Conservation (phyloP, 257 asterid species). For the Gentiana macrophylla region DNA sequence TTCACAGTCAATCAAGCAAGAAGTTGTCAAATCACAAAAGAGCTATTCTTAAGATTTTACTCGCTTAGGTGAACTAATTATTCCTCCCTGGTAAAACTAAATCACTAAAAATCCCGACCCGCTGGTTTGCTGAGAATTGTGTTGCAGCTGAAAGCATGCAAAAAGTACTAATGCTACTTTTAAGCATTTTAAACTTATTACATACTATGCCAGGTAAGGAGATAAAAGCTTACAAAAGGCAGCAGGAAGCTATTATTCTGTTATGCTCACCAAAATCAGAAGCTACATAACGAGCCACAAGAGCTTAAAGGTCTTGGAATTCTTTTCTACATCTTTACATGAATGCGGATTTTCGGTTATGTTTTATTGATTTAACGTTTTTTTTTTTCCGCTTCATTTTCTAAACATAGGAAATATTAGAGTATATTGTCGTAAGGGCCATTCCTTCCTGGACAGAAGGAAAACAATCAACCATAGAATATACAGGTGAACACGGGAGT, state of each 20-base stretch:
- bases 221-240: slow-evolving; percentile 14
- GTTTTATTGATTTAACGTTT: no score
- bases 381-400: neutral
- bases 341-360: no score
- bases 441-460: slow-evolving; percentile 70
- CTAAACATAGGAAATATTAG: slow-evolving; percentile 70
- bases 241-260: slow-evolving; percentile 10
- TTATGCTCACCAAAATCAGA: slow-evolving; percentile 16
- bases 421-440: slow-evolving; percentile 94
- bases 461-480: slow-evolving; percentile 56
- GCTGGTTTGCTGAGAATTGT: no score
- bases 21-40: slow-evolving; percentile 48
- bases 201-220: slow-evolving; percentile 6
- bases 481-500: slow-evolving; percentile 78
- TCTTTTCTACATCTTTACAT: neutral
- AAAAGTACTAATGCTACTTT: neutral
- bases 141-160: no score
- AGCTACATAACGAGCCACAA: slow-evolving; percentile 23
- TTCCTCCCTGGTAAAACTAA: no score
- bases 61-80: slow-evolving; percentile 27
- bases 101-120: no score
- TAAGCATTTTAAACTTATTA: neutral
- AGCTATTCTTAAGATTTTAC: slow-evolving; percentile 54
- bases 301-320: slow-evolving; percentile 77
- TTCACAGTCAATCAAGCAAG: slow-evolving; percentile 78